Evolutionary conservation across 2,329 filamentous ascomycete genomes (phyloP).

Genomic region (Berkeleyomyces basicola): DNA sequence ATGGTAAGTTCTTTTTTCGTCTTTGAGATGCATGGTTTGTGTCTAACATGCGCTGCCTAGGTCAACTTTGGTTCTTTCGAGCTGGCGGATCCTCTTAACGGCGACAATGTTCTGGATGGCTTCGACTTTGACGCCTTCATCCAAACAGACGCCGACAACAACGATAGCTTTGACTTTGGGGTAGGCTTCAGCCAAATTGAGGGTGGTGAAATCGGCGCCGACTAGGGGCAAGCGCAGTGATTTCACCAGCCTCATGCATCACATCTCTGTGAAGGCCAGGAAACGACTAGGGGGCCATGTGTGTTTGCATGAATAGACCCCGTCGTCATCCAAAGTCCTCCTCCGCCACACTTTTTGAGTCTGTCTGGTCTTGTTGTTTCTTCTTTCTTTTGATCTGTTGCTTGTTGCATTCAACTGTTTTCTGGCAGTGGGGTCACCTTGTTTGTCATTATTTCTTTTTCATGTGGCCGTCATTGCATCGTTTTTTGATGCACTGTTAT

Average conservation of each 20-base stretch:
- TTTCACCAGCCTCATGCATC: conserved; percentile 2
- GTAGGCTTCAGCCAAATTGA: conserved; percentile 36
- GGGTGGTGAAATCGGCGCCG: conserved; percentile 35
- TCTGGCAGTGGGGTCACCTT: too few species aligned
- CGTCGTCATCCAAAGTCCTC: too few species aligned
- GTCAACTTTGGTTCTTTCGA: conserved; percentile 34
- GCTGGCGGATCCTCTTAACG: conserved; percentile 37
- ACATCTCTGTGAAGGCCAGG: conserved; percentile 1
- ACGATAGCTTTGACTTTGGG: conserved; percentile 39
- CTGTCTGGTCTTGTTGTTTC: too few species aligned
- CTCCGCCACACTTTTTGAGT: too few species aligned
- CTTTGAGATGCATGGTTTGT: not conserved
- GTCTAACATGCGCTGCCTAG: conserved; percentile 15
- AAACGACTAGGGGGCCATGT: not conserved
- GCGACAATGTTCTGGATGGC: conserved; percentile 43
- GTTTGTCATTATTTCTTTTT: too few species aligned
- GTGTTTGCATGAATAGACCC: not conserved
- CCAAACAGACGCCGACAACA: conserved; percentile 34
- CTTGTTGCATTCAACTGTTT: too few species aligned
- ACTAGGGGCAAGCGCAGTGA: conserved; percentile 23
- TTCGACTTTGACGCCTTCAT: conserved; percentile 55
- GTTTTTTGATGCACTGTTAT: too few species aligned
- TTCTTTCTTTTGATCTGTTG: too few species aligned
- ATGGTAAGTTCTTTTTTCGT: conserved; percentile 5
- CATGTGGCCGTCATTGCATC: too few species aligned